These are phyloP conservation scores for Saccharomycopsis babjevae DNA, from an alignment of 805 yeast genomes.

Conservation along the genomic window DNA sequence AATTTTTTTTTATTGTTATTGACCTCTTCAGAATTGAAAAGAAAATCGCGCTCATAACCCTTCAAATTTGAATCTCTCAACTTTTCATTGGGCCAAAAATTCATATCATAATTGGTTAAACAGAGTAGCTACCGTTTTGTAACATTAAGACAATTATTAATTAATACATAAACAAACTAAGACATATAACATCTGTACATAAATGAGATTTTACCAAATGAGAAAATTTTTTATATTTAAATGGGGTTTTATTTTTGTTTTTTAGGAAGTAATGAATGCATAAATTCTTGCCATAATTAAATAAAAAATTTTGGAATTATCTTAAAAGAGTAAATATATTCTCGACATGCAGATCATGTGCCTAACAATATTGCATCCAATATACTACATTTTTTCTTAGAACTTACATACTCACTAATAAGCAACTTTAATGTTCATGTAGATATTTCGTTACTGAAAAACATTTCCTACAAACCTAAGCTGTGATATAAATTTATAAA, in stretches of 20 bases:
- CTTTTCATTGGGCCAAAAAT: constrained; percentile 7
- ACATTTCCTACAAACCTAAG: no score
- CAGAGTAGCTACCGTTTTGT: not conserved
- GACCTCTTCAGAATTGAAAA: not conserved
- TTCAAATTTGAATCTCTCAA: constrained; percentile 8
- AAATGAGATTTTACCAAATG: not conserved
- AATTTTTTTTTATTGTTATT: not conserved
- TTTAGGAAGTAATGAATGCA: not conserved
- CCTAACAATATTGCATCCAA: no score
- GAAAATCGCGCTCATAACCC: not conserved
- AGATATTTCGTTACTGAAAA: no score
- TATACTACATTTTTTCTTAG: no score
- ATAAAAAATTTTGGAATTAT: no score
- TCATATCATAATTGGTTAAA: not conserved
- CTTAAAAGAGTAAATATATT: not conserved
- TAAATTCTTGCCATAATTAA: not conserved
- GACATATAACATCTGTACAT: not conserved
- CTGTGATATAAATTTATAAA: no score
- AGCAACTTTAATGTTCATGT: no score
- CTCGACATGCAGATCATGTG: not conserved
- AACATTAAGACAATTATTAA: not conserved
- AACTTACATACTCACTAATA: no score
- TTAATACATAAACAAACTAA: not conserved
- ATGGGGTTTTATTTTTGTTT: not conserved
- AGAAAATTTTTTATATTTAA: not conserved